Evolutionary conservation across 2,329 filamentous ascomycete genomes (phyloP), one percentile per base, ranked within the genome.

Genomic region (Sordariomycetes sp.): DNA sequence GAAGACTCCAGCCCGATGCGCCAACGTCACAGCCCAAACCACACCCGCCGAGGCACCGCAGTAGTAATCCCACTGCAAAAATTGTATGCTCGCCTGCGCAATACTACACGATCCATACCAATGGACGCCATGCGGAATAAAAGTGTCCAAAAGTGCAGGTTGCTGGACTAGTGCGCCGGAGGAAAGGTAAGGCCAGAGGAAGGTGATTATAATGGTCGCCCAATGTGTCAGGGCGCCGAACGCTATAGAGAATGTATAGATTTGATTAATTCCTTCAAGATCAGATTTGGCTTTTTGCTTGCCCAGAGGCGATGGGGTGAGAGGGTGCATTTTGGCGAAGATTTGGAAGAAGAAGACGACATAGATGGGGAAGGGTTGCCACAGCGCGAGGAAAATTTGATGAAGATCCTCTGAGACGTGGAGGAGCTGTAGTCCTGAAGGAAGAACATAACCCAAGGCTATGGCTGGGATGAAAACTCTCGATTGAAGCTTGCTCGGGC

Each of bases 61-160:
- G 5, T 40, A 42, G 8, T 50, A 26, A n/a, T 51, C 49, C 15
- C 46, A 52, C n/a, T 38, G 34, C n/a, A 51, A 32, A 24, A 49
- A 49, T 10, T 46, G 43, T 10, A 47, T 48, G 2, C 44, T 37
- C 0, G 42, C 46, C 1, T 36, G 25, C 3, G 37, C 43, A 5
- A 28, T 19, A 7, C 18, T 30, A 10, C n/a, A 18, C 3, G 26
- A n/a, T 12, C 33, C 26, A 23, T 33, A 33, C 7, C 12, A 26
- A 23, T 19, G 31, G 4, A 26, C 10, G 4, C 19, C 8, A 14
- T 34, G 26, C 3, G 49, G 49, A 3, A 44, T 3, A 7, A 52
- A 51, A 0, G 31, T 21, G 2, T 48, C 47, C 5, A 49, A 47
- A 11, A 46, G 6, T 0, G 26, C 32, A 1, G 48, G 45, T 2